phyloP scores from a whole-genome alignment of 257 asterid species.

The Nemophila menziesii region DNA sequence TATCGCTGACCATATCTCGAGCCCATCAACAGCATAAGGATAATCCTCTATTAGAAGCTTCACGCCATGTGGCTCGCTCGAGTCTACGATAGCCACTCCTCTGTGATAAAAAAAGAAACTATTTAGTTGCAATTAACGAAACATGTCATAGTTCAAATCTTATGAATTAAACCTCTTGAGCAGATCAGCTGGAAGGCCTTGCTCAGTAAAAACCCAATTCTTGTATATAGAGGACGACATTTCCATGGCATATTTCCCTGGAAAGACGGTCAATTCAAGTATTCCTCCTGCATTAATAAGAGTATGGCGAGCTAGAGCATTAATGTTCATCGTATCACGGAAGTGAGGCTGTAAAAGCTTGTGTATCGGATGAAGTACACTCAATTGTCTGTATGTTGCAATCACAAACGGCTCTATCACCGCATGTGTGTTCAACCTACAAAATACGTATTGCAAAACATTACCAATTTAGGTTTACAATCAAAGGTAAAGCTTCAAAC shows the following conservation, averaged over 20 bases:
- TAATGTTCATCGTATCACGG: constrained; percentile 78
- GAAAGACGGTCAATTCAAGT: constrained; percentile 72
- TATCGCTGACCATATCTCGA: constrained; percentile 67
- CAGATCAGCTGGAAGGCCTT: constrained; percentile 75
- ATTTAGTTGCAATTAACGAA: not conserved
- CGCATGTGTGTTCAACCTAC: constrained; percentile 90
- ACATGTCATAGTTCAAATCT: not conserved
- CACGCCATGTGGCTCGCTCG: constrained; percentile 42
- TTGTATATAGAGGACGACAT: constrained; percentile 57
- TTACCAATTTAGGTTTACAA: not conserved
- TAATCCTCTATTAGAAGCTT: constrained; percentile 58
- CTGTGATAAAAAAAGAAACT: constrained; percentile 16
- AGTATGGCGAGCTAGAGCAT: constrained; percentile 73
- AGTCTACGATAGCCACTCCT: constrained; percentile 59
- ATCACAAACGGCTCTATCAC: constrained; percentile 90
- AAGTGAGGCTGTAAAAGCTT: constrained; percentile 90
- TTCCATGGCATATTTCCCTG: constrained; percentile 63
- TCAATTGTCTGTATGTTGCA: constrained; percentile 59
- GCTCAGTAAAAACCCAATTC: constrained; percentile 71
- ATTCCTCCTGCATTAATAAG: constrained; percentile 80
- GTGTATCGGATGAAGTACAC: constrained; percentile 71
- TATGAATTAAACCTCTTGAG: constrained; percentile 43
- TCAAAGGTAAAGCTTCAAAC: not conserved
- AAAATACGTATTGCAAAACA: constrained; percentile 6
- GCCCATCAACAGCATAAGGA: constrained; percentile 74